Percentiles rank a stretch among this genome's conserved stretches.
phyloP scores from a whole-genome alignment of 1,284 basidiomycete species.

The Chondrostereum purpureum region DNA sequence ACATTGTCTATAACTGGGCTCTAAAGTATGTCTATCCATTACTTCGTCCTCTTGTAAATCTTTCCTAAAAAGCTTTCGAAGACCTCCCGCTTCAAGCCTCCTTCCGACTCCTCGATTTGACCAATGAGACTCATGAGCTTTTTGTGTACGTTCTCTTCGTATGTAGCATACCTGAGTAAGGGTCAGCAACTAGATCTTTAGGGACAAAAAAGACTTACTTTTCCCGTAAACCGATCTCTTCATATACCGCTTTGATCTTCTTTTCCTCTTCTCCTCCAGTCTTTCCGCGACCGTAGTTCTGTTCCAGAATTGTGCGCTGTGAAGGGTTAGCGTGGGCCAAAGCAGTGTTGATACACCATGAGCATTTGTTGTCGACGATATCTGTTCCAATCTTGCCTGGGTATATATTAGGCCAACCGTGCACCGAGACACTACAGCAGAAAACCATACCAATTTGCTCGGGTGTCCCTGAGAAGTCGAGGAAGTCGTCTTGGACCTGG shows the following conservation, averaged over 20 bases:
- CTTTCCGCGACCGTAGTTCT: slow-evolving; percentile 86
- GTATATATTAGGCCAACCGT: too few relatives aligned
- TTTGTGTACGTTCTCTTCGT: slow-evolving; percentile 74
- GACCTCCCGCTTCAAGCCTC: slow-evolving; percentile 65
- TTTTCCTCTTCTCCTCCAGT: slow-evolving; percentile 59
- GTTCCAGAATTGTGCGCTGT: slow-evolving; percentile 59
- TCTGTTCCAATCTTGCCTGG: slow-evolving; percentile 99
- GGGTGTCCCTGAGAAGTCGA: slow-evolving; percentile 88
- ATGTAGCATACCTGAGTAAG: slow-evolving; percentile 76
- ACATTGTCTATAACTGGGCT: too few relatives aligned
- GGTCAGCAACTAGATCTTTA: too few relatives aligned
- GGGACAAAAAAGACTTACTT: too few relatives aligned
- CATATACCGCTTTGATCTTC: slow-evolving; percentile 75
- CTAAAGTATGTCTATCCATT: too few relatives aligned
- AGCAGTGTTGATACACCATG: slow-evolving; percentile 95
- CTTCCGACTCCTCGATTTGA: slow-evolving; percentile 52
- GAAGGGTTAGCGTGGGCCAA: slow-evolving; percentile 50
- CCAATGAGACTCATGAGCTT: slow-evolving; percentile 64
- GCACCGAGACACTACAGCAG: too few relatives aligned
- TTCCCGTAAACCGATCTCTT: slow-evolving; percentile 63
- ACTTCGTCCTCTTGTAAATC: slow-evolving; percentile 87
- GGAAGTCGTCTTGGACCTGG: slow-evolving; percentile 97
- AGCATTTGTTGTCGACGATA: slow-evolving; percentile 98
- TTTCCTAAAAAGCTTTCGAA: slow-evolving; percentile 84
- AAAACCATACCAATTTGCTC: too few relatives aligned